Base-by-base conservation (phyloP, 805 yeast species). In the Kluyveromyces siamensis region DNA sequence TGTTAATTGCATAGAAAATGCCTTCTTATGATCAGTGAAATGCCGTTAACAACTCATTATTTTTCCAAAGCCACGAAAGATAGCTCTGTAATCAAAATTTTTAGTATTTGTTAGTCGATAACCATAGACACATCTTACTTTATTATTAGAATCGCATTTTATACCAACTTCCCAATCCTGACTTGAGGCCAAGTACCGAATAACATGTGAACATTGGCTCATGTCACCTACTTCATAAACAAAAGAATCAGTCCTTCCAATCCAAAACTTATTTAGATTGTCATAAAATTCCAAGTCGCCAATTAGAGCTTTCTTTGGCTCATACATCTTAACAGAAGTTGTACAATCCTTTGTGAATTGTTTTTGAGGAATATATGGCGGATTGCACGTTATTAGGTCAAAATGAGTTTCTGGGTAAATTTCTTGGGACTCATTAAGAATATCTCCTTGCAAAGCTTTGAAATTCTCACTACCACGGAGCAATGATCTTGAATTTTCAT, bases 311-410 rank as follows among this genome's bases (percentile, higher is more conserved):
- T 78, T 60, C 25, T 61, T 57, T 0, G 99, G 98, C 66, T 91
- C 99, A 63, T 75, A 83, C 11, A 65, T 38, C 38, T 75, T 67
- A 0, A 91, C 98, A 0, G 96, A 84, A 41, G 58, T 61, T 49
- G 80, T 84, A 0, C 81, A 77, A 2, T 79, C 80, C 37, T 63
- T 60, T 10, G 46, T 48, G 44, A 55, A 58, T 10, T 46, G 43
- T 3, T 45, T 25, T 8, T 42, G 49, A 10, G 74, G 65, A 6
- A 90, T 82, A 60, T 91, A 91, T 0, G 99, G 99, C 0, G 99
- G 99, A 56, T 91, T 91, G n/a, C 96, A 79, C 0, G 83, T 75
- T 0, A 93, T 60, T 2, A 91, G 47, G 50, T 83, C 84, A 16
- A 71, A 60, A 16, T 36, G 18, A 2, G 14, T 27, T 36, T 47